Percentiles rank a stretch among this genome's conserved stretches.
Conservation (phyloP, 495 filamentous ascomycete genomes). For the Monascus purpureus region DNA sequence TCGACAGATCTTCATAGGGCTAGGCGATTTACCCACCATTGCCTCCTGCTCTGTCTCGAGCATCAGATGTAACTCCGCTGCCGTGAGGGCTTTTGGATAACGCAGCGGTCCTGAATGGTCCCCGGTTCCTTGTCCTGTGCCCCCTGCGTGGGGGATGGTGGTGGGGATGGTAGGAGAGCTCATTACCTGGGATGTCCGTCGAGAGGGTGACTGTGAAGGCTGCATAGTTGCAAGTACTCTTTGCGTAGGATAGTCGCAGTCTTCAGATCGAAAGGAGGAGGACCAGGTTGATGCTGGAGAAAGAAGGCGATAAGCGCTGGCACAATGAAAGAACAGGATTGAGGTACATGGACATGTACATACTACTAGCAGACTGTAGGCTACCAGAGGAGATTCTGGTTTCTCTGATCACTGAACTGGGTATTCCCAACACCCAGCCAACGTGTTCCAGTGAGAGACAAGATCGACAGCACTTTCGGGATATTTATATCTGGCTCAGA, state of each 20-base stretch:
- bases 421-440: too few relatives aligned
- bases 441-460: too few relatives aligned
- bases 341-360: constrained; percentile 52
- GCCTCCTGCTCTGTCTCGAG: constrained; percentile 90
- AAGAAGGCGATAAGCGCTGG: constrained; percentile 30
- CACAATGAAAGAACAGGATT: constrained; percentile 45
- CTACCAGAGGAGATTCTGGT: too few relatives aligned
- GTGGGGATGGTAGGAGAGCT: constrained; percentile 29
- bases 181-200: constrained; percentile 33
- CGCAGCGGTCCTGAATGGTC: constrained; percentile 55
- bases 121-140: constrained; percentile 14
- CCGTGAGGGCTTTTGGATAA: constrained; percentile 72
- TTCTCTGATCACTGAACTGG: too few relatives aligned
- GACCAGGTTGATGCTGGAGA: constrained; percentile 3
- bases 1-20: neutral
- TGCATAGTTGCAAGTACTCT: constrained; percentile 21
- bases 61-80: constrained; percentile 72
- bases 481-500: too few relatives aligned
- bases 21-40: constrained; percentile 51
- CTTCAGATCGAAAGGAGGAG: neutral
- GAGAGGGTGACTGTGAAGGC: constrained; percentile 29
- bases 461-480: too few relatives aligned
- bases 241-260: neutral
- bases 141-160: constrained; percentile 14
- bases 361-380: too few relatives aligned